phyloP scores from a whole-genome alignment of 139 green algal genomes.

The Marvania coccoides region DNA sequence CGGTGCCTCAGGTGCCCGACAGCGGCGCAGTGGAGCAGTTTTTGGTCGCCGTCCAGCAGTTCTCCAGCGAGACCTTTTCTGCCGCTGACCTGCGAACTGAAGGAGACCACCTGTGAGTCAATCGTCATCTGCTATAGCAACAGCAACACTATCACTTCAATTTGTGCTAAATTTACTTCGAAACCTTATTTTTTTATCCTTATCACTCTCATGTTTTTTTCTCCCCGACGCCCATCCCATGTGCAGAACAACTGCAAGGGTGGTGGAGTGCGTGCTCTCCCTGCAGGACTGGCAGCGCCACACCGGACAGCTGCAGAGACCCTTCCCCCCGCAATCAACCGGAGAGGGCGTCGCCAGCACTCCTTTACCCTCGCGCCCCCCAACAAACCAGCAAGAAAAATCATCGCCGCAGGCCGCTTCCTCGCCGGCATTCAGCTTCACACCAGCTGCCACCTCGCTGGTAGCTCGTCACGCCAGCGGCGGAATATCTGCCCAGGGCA shows the following conservation, averaged over 20 bases:
- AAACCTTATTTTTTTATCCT: no score
- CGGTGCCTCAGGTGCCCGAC: constrained; percentile 12
- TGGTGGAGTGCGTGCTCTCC: constrained; percentile 57
- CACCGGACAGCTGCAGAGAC: background rate
- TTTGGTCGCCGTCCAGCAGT: constrained; percentile 6
- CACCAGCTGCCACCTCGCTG: background rate
- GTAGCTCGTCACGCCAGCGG: background rate
- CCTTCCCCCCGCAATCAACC: background rate
- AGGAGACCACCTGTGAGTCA: background rate
- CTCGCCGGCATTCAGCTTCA: constrained; percentile 9
- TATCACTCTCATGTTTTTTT: no score
- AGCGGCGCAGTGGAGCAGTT: no score
- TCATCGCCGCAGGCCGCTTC: no score
- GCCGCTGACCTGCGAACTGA: constrained; percentile 35
- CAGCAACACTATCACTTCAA: no score
- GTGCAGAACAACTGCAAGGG: no score
- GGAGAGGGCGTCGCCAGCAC: no score
- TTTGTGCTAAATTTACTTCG: no score
- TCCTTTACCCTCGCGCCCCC: no score
- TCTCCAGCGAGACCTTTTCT: constrained; percentile 33
- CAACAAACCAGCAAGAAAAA: no score
- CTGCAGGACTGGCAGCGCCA: constrained; percentile 29
- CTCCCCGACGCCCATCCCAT: no score
- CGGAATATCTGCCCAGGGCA: background rate
- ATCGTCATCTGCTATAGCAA: no score